Percentiles rank a stretch among this genome's conserved stretches.
Conservation (phyloP, 805 yeast genomes). For the Candida suzukii region DNA sequence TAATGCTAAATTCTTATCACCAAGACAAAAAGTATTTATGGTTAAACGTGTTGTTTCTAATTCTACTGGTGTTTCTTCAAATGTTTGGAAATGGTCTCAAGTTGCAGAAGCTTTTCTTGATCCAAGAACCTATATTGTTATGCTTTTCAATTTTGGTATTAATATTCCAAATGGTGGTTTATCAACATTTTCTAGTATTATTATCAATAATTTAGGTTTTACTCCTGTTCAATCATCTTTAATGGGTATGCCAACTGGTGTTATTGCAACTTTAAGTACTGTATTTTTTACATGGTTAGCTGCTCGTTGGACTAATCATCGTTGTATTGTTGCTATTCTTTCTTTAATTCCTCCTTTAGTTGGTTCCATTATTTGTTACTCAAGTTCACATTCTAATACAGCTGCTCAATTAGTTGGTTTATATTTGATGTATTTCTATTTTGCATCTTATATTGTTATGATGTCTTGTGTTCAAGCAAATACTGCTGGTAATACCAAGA, state of each 20-base stretch:
- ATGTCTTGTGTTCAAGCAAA: constrained; percentile 29
- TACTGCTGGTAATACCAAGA: constrained; percentile 41
- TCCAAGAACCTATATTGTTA: constrained; percentile 13
- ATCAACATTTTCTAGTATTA: constrained; percentile 21
- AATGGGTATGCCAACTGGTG: constrained; percentile 24
- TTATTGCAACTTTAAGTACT: constrained; percentile 23
- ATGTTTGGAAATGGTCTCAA: constrained; percentile 21
- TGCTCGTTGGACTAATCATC: constrained; percentile 23
- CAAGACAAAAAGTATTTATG: constrained; percentile 25
- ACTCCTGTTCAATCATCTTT: constrained; percentile 6
- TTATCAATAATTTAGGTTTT: constrained; percentile 8
- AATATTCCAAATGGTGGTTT: constrained; percentile 27
- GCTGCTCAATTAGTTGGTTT: constrained; percentile 17
- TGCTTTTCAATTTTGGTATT: constrained; percentile 21
- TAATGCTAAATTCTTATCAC: constrained; percentile 31
- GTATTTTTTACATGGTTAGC: constrained; percentile 25
- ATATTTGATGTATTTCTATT: constrained; percentile 24
- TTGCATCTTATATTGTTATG: constrained; percentile 25
- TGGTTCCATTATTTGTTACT: constrained; percentile 20
- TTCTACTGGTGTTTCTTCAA: constrained; percentile 17
- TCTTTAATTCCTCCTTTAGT: constrained; percentile 19
- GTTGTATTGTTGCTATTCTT: constrained; percentile 18
- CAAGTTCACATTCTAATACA: constrained; percentile 12
- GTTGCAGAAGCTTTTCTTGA: constrained; percentile 19
- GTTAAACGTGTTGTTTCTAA: constrained; percentile 19